phyloP scores from a whole-genome alignment of 2,329 filamentous ascomycete species.

The Hypomyces perniciosus region DNA sequence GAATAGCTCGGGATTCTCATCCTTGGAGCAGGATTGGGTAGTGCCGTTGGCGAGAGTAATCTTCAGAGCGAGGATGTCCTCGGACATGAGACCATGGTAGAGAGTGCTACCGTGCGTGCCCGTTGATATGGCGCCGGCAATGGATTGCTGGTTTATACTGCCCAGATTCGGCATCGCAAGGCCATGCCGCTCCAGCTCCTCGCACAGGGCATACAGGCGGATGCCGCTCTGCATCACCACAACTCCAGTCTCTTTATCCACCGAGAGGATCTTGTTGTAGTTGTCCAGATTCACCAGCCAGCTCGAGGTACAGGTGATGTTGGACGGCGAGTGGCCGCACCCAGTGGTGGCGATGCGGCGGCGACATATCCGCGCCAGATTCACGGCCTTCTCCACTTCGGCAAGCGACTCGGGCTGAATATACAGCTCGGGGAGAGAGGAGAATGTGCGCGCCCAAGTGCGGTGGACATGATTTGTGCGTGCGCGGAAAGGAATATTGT shows the following conservation, averaged over 20 bases:
- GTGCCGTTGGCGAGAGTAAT: slow-evolving; percentile 79
- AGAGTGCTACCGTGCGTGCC: slow-evolving; percentile 89
- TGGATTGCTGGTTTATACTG: slow-evolving; percentile 90
- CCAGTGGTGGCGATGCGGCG: slow-evolving; percentile 82
- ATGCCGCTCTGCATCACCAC: slow-evolving; percentile 87
- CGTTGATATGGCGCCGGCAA: slow-evolving; percentile 87
- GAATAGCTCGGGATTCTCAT: slow-evolving; percentile 72
- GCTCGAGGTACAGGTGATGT: slow-evolving; percentile 84
- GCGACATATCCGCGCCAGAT: slow-evolving; percentile 72
- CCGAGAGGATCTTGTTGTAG: slow-evolving; percentile 64
- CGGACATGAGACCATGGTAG: slow-evolving; percentile 75
- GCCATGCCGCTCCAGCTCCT: slow-evolving; percentile 65
- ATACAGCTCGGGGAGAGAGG: slow-evolving; percentile 83
- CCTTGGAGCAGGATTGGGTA: slow-evolving; percentile 62
- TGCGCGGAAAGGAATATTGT: slow-evolving; percentile 67
- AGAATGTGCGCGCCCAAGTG: slow-evolving; percentile 94
- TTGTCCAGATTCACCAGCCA: slow-evolving; percentile 94
- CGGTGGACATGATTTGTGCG: slow-evolving; percentile 67
- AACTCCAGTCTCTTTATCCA: slow-evolving; percentile 59
- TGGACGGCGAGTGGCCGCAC: slow-evolving; percentile 85
- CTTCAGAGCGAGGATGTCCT: slow-evolving; percentile 66
- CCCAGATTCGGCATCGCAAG: slow-evolving; percentile 88
- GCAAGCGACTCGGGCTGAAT: slow-evolving; percentile 72
- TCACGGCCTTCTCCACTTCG: slow-evolving; percentile 80
- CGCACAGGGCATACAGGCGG: slow-evolving; percentile 67